Percentiles rank a stretch among this genome's conserved stretches.
phyloP scores from a whole-genome alignment of 2,329 filamentous ascomycete genomes.

The Pseudogymnoascus sp. region DNA sequence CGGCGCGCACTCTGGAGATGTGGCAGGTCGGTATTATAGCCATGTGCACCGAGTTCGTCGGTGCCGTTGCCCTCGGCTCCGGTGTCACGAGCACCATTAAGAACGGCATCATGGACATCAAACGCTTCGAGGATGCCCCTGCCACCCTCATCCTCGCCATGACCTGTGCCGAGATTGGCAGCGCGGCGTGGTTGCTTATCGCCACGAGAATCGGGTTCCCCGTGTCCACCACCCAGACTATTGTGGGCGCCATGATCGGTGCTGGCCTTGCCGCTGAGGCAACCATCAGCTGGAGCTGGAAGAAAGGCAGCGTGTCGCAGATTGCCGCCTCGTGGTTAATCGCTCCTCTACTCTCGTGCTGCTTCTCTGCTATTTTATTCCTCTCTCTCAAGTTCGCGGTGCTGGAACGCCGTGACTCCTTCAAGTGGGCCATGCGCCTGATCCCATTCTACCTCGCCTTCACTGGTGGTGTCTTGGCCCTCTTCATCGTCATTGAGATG shows the following conservation, averaged over 20 bases:
- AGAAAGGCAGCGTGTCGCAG: constrained; percentile 36
- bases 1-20: constrained; percentile 47
- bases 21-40: constrained; percentile 39
- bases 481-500: constrained; percentile 19
- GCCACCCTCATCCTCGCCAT: constrained; percentile 53
- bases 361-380: constrained; percentile 42
- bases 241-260: not conserved
- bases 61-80: constrained; percentile 48
- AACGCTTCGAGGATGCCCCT: constrained; percentile 56
- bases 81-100: constrained; percentile 28
- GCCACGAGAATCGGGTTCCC: constrained; percentile 51
- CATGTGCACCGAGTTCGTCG: constrained; percentile 36
- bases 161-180: constrained; percentile 48
- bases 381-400: constrained; percentile 41
- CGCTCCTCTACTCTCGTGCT: constrained; percentile 38
- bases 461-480: constrained; percentile 18
- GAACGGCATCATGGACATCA: constrained; percentile 47
- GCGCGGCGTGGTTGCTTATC: constrained; percentile 54
- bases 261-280: constrained; percentile 21
- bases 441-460: constrained; percentile 20
- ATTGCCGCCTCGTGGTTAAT: constrained; percentile 41
- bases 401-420: constrained; percentile 39
- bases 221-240: constrained; percentile 41
- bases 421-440: constrained; percentile 41
- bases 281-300: constrained; percentile 35